Evolutionary conservation across 2,329 filamentous ascomycete species (phyloP).

Genomic region (Diaporthe humulicola): DNA sequence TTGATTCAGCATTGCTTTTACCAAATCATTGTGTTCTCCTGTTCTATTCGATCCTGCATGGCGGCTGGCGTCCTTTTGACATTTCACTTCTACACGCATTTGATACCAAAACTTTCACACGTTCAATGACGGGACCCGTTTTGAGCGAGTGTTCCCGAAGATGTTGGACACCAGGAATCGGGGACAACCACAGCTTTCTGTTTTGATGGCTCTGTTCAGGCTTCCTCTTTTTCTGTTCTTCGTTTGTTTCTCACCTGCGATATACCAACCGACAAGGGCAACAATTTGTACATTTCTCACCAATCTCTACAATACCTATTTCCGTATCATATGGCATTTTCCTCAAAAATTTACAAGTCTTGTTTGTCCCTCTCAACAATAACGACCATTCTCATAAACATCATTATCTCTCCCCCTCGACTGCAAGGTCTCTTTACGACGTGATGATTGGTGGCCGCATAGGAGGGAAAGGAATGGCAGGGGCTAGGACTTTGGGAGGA

Average conservation of each 20-base stretch:
- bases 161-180: constrained; percentile 28
- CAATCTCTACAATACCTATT: constrained; percentile 31
- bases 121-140: constrained; percentile 25
- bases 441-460: constrained; percentile 34
- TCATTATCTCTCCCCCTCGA: constrained; percentile 8
- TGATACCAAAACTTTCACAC: constrained; percentile 40
- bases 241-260: constrained; percentile 8
- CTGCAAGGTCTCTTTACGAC: constrained; percentile 31
- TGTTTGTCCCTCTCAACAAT: constrained; percentile 9
- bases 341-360: constrained; percentile 21
- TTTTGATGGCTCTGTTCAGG: constrained; percentile 10
- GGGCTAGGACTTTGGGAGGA: background rate
- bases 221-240: background rate
- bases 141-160: constrained; percentile 27
- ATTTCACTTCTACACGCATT: constrained; percentile 43
- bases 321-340: constrained; percentile 21
- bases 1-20: constrained; percentile 31
- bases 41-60: constrained; percentile 48
- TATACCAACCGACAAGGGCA: constrained; percentile 32
- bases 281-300: constrained; percentile 30
- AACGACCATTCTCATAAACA: constrained; percentile 3
- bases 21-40: constrained; percentile 37
- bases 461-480: constrained; percentile 16
- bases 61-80: constrained; percentile 51
- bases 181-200: constrained; percentile 30